Conservation (phyloP, 306 rosid genomes). For the Hippophae rhamnoides region DNA sequence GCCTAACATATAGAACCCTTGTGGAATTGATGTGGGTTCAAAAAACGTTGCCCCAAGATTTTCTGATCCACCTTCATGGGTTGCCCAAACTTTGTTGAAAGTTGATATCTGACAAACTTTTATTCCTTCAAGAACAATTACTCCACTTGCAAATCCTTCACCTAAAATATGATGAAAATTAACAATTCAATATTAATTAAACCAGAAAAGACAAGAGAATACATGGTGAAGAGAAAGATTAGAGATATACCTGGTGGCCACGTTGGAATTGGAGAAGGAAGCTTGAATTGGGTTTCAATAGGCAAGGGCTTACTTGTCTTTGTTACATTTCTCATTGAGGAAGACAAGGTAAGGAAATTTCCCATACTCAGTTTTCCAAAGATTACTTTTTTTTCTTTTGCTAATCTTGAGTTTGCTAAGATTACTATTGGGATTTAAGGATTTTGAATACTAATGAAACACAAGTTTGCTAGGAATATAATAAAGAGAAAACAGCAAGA, state of each 20-base stretch:
- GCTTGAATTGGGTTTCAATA: constrained; percentile 41
- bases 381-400: no score
- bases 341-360: constrained; percentile 15
- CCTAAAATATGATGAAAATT: constrained; percentile 13
- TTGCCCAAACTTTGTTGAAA: constrained; percentile 49
- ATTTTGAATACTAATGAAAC: no score
- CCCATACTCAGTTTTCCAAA: constrained; percentile 22
- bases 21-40: constrained; percentile 60
- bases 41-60: constrained; percentile 46
- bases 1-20: constrained; percentile 57
- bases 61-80: constrained; percentile 49
- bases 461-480: no score
- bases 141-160: constrained; percentile 49
- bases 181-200: neutral
- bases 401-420: no score
- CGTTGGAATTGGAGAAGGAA: constrained; percentile 37
- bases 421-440: no score
- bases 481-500: no score
- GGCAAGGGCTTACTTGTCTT: constrained; percentile 27
- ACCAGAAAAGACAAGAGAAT: no score
- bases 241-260: constrained; percentile 35
- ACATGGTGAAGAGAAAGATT: no score
- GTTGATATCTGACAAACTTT: constrained; percentile 44
- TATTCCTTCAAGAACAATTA: constrained; percentile 56
- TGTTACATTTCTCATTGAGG: constrained; percentile 15